A percentile compares a stretch with the other conserved stretches of the same genome.
phyloP scores from a whole-genome alignment of 257 asterid species.

The Sherardia arvensis region DNA sequence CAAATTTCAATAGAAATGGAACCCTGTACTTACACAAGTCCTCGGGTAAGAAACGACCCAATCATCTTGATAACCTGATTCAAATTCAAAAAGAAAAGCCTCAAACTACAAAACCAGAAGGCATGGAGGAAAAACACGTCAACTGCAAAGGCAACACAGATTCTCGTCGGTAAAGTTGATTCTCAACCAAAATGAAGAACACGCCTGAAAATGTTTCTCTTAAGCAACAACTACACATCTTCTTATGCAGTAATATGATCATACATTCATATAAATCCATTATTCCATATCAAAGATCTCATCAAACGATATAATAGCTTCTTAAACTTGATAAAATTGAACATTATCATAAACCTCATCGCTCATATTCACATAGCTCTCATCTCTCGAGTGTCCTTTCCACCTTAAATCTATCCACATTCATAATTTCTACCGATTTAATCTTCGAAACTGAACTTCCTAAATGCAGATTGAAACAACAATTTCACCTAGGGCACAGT shows the following conservation, averaged over 20 bases:
- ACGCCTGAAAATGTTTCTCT: background rate
- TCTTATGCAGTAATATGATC: background rate
- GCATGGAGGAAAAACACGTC: background rate
- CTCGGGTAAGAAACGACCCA: slow-evolving; percentile 76
- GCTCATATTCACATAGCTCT: background rate
- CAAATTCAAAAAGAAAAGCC: background rate
- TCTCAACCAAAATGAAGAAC: background rate
- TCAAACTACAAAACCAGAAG: background rate
- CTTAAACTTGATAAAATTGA: background rate
- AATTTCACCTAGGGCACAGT: background rate
- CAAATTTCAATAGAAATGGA: background rate
- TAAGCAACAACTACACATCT: background rate
- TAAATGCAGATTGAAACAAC: background rate
- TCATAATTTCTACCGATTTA: background rate
- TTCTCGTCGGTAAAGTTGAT: background rate
- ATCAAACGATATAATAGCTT: background rate
- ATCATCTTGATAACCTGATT: slow-evolving; percentile 74
- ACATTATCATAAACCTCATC: background rate
- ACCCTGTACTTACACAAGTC: slow-evolving; percentile 49
- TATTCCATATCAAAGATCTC: background rate
- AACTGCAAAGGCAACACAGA: background rate
- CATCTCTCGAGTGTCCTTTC: background rate
- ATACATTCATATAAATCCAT: background rate
- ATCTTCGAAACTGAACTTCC: background rate
- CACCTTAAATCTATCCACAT: background rate